A percentile compares a stretch with the other conserved stretches of the same genome.
Evolutionary conservation across 495 filamentous ascomycete species (phyloP).

Genomic region (Hypoxylon crocopeplum): DNA sequence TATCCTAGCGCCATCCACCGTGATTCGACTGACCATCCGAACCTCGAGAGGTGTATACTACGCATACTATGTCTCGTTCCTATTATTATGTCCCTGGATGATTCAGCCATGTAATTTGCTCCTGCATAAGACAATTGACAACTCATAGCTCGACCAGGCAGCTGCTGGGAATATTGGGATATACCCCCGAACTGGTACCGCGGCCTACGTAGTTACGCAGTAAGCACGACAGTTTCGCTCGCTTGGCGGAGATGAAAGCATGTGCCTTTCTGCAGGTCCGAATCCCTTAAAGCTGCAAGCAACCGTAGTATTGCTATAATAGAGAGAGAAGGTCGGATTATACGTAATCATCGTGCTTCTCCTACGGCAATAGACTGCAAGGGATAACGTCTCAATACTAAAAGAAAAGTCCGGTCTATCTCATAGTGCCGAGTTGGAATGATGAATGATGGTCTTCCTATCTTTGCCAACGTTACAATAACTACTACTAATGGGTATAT

Average conservation of each 20-base stretch:
- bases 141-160: constrained; percentile 8
- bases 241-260: no score
- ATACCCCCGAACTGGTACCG: constrained; percentile 19
- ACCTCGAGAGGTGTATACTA: not conserved
- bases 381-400: no score
- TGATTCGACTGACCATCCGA: constrained; percentile 19
- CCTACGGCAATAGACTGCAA: no score
- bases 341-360: no score
- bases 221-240: constrained; percentile 25
- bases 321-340: constrained; percentile 1
- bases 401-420: constrained; percentile 1
- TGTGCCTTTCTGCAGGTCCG: constrained; percentile 29
- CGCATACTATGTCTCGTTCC: constrained; percentile 5
- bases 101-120: constrained; percentile 30
- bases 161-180: constrained; percentile 21
- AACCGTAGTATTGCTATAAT: constrained; percentile 19
- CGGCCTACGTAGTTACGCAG: not conserved
- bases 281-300: constrained; percentile 17
- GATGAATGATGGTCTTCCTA: not conserved
- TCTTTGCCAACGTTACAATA: not conserved
- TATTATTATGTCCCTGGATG: constrained; percentile 9
- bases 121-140: constrained; percentile 35
- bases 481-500: not conserved
- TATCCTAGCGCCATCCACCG: constrained; percentile 14
- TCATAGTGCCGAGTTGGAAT: constrained; percentile 1